phyloP scores from a whole-genome alignment of 2,329 filamentous ascomycete species.

The Magnaporthales sp. region DNA sequence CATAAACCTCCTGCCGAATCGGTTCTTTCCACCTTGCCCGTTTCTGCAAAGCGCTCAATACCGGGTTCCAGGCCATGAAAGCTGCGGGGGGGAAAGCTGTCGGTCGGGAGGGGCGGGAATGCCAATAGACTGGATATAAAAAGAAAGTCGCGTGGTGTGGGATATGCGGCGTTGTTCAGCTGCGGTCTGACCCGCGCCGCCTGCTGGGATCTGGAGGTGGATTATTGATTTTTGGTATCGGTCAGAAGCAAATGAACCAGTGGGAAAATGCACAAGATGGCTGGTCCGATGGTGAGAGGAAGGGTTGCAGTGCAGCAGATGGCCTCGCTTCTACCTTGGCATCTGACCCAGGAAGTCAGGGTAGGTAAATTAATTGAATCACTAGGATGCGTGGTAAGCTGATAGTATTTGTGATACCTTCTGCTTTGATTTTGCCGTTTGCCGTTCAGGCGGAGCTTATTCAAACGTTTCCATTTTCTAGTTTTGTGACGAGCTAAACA shows the following conservation, averaged over 20 bases:
- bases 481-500: too few relatives aligned
- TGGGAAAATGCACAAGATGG: background rate
- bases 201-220: background rate
- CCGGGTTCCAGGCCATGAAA: background rate
- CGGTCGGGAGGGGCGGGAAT: background rate
- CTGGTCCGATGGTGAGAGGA: background rate
- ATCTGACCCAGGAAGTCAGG: background rate
- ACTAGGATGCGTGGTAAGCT: background rate
- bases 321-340: background rate
- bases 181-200: background rate
- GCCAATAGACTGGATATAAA: background rate
- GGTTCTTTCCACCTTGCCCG: background rate
- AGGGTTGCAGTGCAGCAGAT: background rate
- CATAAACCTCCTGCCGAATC: background rate
- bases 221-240: background rate
- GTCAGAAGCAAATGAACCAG: background rate
- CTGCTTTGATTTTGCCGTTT: too few relatives aligned
- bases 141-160: background rate
- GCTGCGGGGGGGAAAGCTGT: background rate
- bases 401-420: too few relatives aligned
- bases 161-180: background rate
- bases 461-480: too few relatives aligned
- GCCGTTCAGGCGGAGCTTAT: too few relatives aligned
- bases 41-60: background rate
- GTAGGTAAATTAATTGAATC: background rate